These are phyloP conservation scores for Schizochytrium sp. DNA, from an alignment of 108 stramenopile genomes.

Conservation along the genomic window DNA sequence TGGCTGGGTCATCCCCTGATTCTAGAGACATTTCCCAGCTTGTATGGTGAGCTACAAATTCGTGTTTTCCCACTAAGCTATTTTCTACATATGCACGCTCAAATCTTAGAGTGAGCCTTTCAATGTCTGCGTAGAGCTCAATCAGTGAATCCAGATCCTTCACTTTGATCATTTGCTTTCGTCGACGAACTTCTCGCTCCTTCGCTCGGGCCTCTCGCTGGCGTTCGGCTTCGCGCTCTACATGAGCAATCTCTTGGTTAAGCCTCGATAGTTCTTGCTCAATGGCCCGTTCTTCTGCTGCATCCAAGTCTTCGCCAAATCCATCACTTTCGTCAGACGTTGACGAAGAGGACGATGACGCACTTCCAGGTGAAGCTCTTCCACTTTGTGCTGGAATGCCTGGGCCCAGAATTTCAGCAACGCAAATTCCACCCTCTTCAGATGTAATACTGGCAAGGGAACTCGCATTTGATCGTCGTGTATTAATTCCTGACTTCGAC, in stretches of 20 bases:
- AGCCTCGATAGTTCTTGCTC: constrained; percentile 40
- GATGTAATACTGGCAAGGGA: too few relatives aligned
- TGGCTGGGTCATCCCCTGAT: too few relatives aligned
- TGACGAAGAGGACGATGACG: too few relatives aligned
- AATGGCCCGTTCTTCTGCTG: background rate
- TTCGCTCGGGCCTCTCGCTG: constrained; percentile 30
- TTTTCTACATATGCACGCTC: background rate
- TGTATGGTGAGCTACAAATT: background rate
- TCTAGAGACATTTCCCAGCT: background rate
- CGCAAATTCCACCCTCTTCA: too few relatives aligned
- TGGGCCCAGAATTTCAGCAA: too few relatives aligned
- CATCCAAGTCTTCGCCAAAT: background rate
- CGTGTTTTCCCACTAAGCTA: background rate
- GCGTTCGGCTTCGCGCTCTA: constrained; percentile 32
- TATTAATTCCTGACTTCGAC: too few relatives aligned
- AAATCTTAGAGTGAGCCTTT: constrained; percentile 2
- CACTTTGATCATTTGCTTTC: constrained; percentile 14
- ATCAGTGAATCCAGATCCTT: constrained; percentile 72
- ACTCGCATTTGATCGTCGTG: too few relatives aligned
- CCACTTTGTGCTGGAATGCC: too few relatives aligned
- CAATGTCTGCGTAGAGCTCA: constrained; percentile 68
- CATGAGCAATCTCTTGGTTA: constrained; percentile 22
- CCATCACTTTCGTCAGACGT: background rate
- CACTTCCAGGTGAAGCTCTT: too few relatives aligned
- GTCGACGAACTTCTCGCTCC: background rate